These are phyloP conservation scores for Xylaria acuta DNA, from an alignment of 495 filamentous ascomycete species.

Conservation along the genomic window DNA sequence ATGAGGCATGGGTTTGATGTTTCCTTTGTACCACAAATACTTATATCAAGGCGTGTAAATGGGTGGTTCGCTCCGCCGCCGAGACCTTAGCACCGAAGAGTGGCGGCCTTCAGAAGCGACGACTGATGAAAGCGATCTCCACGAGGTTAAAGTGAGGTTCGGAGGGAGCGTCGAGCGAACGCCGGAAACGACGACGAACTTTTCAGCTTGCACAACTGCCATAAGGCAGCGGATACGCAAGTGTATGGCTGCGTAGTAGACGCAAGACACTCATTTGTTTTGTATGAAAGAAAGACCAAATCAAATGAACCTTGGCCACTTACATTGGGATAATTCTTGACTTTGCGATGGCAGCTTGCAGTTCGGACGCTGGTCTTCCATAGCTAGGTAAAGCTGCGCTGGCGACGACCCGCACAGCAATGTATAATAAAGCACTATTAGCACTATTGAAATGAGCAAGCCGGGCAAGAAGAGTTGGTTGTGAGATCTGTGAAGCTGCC, in stretches of 20 bases:
- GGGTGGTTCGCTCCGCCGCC: conserved; percentile 61
- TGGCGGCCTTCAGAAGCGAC: conserved; percentile 42
- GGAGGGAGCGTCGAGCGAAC: conserved; percentile 65
- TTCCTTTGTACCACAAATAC: conserved; percentile 51
- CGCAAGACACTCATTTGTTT: conserved; percentile 38
- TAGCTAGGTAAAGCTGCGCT: neutral
- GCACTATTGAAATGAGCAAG: neutral
- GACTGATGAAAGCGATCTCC: conserved; percentile 44
- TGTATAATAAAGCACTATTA: neutral
- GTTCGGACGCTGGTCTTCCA: neutral
- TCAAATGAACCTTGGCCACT: conserved; percentile 28
- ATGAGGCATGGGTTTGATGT: conserved; percentile 39
- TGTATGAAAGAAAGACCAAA: conserved; percentile 36
- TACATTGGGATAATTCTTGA: conserved; percentile 1
- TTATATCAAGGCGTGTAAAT: conserved; percentile 53
- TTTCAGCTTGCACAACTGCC: conserved; percentile 24
- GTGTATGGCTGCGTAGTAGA: conserved; percentile 28
- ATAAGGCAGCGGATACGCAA: conserved; percentile 3
- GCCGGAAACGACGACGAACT: conserved; percentile 37
- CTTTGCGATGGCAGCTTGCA: neutral
- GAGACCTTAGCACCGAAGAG: conserved; percentile 64
- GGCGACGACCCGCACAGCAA: neutral
- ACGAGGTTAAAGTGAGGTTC: conserved; percentile 68
- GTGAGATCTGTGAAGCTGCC: neutral
- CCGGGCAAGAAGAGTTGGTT: neutral